Evolutionary conservation across 345 rosid species (phyloP).

Genomic region (Eucalyptus erythrocorys): DNA sequence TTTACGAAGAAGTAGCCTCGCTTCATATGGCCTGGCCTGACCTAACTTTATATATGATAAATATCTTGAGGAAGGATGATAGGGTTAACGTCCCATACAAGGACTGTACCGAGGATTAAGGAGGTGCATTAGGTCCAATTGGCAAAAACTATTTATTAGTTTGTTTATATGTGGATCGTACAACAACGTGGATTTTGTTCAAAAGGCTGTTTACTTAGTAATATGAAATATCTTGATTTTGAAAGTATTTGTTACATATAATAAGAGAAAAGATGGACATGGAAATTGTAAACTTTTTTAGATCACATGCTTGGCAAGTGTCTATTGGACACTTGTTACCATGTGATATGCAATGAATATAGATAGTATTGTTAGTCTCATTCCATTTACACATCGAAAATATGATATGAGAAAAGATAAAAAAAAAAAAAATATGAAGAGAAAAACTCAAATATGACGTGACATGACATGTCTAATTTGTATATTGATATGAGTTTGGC

Average conservation of each 20-base stretch:
- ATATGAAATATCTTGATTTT: background rate
- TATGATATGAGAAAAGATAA: background rate
- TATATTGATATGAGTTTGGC: background rate
- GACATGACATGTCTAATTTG: background rate
- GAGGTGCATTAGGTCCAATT: rapidly evolving
- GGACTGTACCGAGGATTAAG: too few relatives aligned
- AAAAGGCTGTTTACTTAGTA: background rate
- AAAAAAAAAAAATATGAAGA: background rate
- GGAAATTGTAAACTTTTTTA: background rate
- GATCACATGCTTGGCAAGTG: background rate
- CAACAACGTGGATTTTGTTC: background rate
- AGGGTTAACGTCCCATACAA: too few relatives aligned
- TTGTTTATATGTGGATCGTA: background rate
- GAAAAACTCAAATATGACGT: background rate
- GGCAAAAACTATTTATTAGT: background rate
- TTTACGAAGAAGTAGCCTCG: background rate
- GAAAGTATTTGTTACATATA: background rate
- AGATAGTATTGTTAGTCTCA: background rate
- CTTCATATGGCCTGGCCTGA: too few relatives aligned
- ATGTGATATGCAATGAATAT: background rate
- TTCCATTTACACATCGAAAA: background rate
- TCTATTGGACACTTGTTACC: background rate
- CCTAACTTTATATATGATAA: too few relatives aligned
- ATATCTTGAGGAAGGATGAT: too few relatives aligned
- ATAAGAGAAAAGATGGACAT: background rate